phyloP scores from a whole-genome alignment of 2,329 filamentous ascomycete genomes.

The Aotearoamyces nothofagi region DNA sequence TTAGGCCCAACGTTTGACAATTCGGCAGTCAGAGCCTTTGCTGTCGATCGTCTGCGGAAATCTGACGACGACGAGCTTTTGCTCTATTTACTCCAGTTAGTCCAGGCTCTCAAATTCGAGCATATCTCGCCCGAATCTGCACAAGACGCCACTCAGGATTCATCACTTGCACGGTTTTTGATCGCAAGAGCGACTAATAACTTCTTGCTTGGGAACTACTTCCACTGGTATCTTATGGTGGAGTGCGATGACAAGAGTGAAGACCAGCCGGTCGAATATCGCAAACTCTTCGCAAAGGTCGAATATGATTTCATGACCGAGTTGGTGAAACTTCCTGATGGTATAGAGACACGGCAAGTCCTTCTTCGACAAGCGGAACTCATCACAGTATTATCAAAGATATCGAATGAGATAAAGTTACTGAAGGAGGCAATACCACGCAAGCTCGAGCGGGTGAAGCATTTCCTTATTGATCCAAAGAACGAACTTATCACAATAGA shows the following conservation, averaged over 20 bases:
- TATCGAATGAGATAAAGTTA: constrained; percentile 76
- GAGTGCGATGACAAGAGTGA: constrained; percentile 68
- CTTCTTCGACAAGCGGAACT: constrained; percentile 81
- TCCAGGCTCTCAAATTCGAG: constrained; percentile 92
- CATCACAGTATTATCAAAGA: constrained; percentile 71
- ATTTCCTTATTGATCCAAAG: constrained; percentile 72
- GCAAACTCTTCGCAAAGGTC: constrained; percentile 80
- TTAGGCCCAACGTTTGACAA: constrained; percentile 89
- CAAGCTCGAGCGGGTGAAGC: constrained; percentile 75
- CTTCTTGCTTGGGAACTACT: constrained; percentile 82
- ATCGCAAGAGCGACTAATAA: constrained; percentile 79
- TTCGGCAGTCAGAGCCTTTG: constrained; percentile 75
- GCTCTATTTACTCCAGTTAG: constrained; percentile 82
- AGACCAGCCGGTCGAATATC: constrained; percentile 59
- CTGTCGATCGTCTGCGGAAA: constrained; percentile 81
- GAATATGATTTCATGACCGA: constrained; percentile 94
- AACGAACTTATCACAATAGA: constrained; percentile 78
- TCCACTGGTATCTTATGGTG: constrained; percentile 98
- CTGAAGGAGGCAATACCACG: constrained; percentile 56
- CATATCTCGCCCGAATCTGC: constrained; percentile 49
- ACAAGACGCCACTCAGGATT: constrained; percentile 53
- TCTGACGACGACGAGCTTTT: constrained; percentile 85
- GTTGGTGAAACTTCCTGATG: constrained; percentile 55
- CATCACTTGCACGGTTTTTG: constrained; percentile 77
- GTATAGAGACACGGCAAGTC: constrained; percentile 57